These are phyloP conservation scores for Exophiala sp. DNA, from an alignment of 2,329 filamentous ascomycete genomes.

Conservation along the genomic window DNA sequence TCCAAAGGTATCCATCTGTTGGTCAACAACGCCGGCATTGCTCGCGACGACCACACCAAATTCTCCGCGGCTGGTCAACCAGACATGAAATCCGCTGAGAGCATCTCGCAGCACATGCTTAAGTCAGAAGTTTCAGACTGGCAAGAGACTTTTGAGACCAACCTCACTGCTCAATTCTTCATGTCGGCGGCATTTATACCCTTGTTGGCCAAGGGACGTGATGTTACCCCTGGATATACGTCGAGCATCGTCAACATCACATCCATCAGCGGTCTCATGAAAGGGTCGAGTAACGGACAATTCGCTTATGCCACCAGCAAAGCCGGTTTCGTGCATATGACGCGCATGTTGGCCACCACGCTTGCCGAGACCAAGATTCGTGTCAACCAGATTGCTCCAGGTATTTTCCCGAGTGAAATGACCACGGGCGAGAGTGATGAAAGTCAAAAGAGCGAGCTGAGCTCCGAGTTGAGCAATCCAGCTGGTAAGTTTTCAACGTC, in stretches of 20 bases:
- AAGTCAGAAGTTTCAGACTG: constrained; percentile 44
- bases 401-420: constrained; percentile 58
- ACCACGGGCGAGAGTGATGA: constrained; percentile 51
- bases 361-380: constrained; percentile 55
- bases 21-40: constrained; percentile 41
- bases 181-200: constrained; percentile 55
- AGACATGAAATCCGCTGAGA: constrained; percentile 45
- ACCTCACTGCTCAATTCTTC: constrained; percentile 51
- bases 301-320: constrained; percentile 53
- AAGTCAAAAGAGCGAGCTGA: constrained; percentile 54
- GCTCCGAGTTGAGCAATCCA: constrained; percentile 48
- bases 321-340: constrained; percentile 51
- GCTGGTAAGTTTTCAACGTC: constrained; percentile 31
- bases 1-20: constrained; percentile 51
- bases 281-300: constrained; percentile 49
- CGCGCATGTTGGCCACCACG: constrained; percentile 53
- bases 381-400: constrained; percentile 57
- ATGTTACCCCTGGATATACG: constrained; percentile 39
- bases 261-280: constrained; percentile 51
- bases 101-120: constrained; percentile 51
- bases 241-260: constrained; percentile 51
- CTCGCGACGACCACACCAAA: constrained; percentile 51
- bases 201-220: constrained; percentile 48
- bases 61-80: constrained; percentile 49
- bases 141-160: constrained; percentile 51